Percentiles rank a stretch among this genome's conserved stretches.
Conservation (phyloP, 164 flowering plant genomes). For the Vitis rupestris region DNA sequence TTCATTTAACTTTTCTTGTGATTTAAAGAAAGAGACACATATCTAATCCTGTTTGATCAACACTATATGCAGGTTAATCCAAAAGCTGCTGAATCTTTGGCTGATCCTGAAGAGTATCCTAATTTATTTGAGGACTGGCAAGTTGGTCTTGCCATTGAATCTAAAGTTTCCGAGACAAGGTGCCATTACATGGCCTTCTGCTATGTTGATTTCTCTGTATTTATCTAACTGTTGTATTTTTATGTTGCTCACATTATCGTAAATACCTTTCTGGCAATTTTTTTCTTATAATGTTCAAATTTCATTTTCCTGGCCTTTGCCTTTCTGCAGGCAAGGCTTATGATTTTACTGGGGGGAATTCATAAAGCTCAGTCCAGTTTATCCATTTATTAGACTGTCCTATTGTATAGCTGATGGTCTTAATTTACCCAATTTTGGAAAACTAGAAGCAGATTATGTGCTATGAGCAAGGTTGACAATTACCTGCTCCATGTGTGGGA, state of each 20-base stretch:
- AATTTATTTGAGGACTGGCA: slow-evolving; percentile 99
- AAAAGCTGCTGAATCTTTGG: slow-evolving; percentile 98
- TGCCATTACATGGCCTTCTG: slow-evolving; percentile 14
- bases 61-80: slow-evolving; percentile 62
- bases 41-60: too few species aligned
- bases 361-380: too few species aligned
- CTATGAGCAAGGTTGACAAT: too few species aligned
- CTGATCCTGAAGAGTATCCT: slow-evolving; percentile 96
- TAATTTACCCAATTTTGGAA: too few species aligned
- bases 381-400: too few species aligned
- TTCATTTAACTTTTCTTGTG: background rate
- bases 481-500: too few species aligned
- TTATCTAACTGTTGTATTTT: background rate
- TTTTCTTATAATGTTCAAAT: background rate
- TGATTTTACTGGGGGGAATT: too few species aligned
- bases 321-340: too few species aligned
- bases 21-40: background rate
- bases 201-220: background rate
- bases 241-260: too few species aligned
- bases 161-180: slow-evolving; percentile 79
- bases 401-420: too few species aligned
- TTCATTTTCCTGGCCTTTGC: background rate
- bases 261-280: background rate
- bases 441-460: too few species aligned
- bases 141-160: slow-evolving; percentile 80